These are phyloP conservation scores for Mycocentrospora acerina DNA, from an alignment of 2,329 filamentous ascomycete species.

Conservation along the genomic window DNA sequence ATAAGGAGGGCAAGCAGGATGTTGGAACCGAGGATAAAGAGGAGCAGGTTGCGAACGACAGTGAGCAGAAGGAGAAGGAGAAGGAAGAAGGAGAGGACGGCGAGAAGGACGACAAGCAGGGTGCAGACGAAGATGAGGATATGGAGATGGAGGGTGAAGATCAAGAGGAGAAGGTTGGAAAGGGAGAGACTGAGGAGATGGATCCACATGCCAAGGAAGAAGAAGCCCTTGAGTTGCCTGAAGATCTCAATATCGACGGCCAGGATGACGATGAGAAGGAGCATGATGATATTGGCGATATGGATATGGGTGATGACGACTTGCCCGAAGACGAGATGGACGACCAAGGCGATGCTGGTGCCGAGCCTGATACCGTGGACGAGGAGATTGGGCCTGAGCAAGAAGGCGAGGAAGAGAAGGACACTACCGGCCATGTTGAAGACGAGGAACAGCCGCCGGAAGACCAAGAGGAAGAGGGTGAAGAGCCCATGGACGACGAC, in stretches of 20 bases:
- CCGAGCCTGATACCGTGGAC: constrained; percentile 34
- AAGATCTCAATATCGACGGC: constrained; percentile 82
- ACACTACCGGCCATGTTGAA: constrained; percentile 38
- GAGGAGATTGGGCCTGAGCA: constrained; percentile 38
- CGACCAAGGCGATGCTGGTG: constrained; percentile 30
- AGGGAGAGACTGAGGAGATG: constrained; percentile 66
- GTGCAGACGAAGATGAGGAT: constrained; percentile 58
- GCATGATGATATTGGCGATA: constrained; percentile 45
- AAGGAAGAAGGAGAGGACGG: constrained; percentile 59
- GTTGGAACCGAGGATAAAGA: constrained; percentile 52
- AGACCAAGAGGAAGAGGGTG: constrained; percentile 50
- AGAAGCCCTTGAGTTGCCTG: constrained; percentile 78
- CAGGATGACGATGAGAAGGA: constrained; percentile 61
- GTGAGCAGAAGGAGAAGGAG: constrained; percentile 50
- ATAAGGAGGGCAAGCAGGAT: constrained; percentile 68
- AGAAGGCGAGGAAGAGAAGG: constrained; percentile 36
- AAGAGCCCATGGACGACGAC: constrained; percentile 50
- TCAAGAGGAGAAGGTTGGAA: constrained; percentile 61
- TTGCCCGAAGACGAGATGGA: constrained; percentile 36
- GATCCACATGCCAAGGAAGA: constrained; percentile 80
- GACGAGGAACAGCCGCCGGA: constrained; percentile 47
- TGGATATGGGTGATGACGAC: constrained; percentile 40
- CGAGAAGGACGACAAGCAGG: constrained; percentile 63
- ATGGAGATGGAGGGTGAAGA: constrained; percentile 60
- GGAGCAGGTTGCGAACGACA: constrained; percentile 45